phyloP scores from a whole-genome alignment of 163 green algal genomes.

The Scenedesmus sp. region DNA sequence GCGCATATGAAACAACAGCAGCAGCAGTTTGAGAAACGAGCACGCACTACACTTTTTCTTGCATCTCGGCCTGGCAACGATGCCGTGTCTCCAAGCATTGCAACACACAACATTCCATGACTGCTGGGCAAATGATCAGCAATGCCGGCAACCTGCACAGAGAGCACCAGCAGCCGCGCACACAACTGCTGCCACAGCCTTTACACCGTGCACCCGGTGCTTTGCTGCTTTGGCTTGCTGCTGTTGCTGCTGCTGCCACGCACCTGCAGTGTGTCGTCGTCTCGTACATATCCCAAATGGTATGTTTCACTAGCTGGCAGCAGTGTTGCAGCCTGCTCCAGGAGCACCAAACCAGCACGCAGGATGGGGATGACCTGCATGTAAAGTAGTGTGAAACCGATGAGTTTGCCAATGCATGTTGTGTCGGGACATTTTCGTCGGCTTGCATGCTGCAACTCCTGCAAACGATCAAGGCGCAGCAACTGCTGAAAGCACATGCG shows the following conservation, averaged over 20 bases:
- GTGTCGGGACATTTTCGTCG: no score
- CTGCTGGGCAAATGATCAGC: background rate
- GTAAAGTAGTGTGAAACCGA: background rate
- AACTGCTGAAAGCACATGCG: no score
- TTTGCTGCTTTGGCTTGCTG: background rate
- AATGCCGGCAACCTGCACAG: background rate
- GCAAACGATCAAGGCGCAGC: background rate
- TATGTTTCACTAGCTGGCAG: constrained; percentile 88
- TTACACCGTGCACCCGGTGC: background rate
- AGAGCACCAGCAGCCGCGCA: background rate
- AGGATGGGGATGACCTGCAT: constrained; percentile 92
- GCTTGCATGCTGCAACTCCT: background rate
- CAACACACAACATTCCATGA: background rate
- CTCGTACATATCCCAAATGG: constrained; percentile 92
- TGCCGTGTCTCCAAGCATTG: no score
- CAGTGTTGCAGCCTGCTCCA: constrained; percentile 86
- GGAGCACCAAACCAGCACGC: constrained; percentile 90
- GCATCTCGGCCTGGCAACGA: no score
- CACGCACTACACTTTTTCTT: background rate
- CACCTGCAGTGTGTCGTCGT: constrained; percentile 92
- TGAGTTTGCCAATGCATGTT: no score
- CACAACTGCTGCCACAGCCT: background rate
- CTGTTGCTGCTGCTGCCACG: constrained; percentile 24
- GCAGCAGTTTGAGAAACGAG: background rate
- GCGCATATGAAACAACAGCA: constrained; percentile 31